Percentiles rank a stretch among this genome's conserved stretches.
phyloP scores from a whole-genome alignment of 805 yeast genomes.

The Hemisphaericaspora nanyangensis region DNA sequence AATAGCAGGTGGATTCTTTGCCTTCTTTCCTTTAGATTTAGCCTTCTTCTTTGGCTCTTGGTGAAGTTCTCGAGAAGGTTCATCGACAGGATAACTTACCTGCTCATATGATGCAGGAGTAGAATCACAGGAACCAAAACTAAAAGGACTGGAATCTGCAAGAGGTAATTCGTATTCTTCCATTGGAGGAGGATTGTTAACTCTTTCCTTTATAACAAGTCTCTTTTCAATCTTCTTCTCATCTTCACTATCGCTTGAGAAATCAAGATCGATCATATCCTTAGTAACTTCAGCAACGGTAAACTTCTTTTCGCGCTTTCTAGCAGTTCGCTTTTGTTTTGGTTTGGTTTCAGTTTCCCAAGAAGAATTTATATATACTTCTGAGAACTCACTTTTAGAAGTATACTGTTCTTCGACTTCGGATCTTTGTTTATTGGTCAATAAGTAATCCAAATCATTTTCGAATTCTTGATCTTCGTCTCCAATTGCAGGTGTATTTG shows the following conservation, averaged over 20 bases:
- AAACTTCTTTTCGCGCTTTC: conserved; percentile 8
- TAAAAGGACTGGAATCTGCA: no score
- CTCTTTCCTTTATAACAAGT: no score
- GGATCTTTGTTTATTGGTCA: conserved; percentile 10
- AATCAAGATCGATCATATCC: conserved; percentile 23
- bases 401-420: neutral
- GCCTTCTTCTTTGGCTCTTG: no score
- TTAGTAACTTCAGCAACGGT: conserved; percentile 21
- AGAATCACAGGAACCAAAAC: no score
- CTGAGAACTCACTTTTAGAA: neutral
- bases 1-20: neutral
- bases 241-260: conserved; percentile 25
- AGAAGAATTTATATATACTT: neutral
- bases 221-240: no score
- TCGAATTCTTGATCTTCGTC: conserved; percentile 18
- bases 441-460: conserved; percentile 26
- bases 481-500: conserved; percentile 1
- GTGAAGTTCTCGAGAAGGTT: no score
- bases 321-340: neutral
- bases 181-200: no score
- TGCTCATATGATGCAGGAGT: no score
- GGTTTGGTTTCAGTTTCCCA: neutral
- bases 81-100: no score
- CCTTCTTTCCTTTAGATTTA: no score
- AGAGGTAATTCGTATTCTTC: no score